Evolutionary conservation across 306 rosid genomes (phyloP), one percentile per base, ranked within the genome.

Genomic region (Leucaena leucocephala): DNA sequence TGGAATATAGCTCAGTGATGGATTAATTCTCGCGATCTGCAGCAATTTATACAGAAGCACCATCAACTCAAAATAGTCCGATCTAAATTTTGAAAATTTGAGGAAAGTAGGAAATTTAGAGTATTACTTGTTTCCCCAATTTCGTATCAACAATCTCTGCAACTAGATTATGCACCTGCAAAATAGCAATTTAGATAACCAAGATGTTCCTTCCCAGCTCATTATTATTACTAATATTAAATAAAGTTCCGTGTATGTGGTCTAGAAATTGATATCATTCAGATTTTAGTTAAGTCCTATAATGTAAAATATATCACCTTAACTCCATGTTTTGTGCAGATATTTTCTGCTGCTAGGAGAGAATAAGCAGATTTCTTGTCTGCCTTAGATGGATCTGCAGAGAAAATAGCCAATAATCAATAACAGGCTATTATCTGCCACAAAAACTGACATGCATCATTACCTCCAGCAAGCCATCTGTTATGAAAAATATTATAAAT

Each of bases 391-490:
- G 96, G 80, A 88, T 96, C 98, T 96, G 94, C 77, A 84, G 73
- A 77, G 73, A 84, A 69, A 79, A 63, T 59, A 74, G 79, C 85
- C 77, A 88, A 71, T 68, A 78, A 77, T 84, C 76, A 90, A 71
- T 70, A 35, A 22, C 76, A 74, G 42, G 83, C 71, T 33, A 79
- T 79, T 69, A 82, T 73, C 73, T 52, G 70, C 44, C 62, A 71
- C 75, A 81, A 79, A 74, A 16, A 2, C 7, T 36, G 57, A 57
- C 76, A 65, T 8, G 76, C 45, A 72, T 70, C 42, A 61, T 80
- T 82, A 95, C 99, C 99, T 87, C 96, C 91, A 67, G 84, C 90
- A 80, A 90, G 98, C 97, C 94, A 93, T n/a, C n/a, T n/a, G n/a
- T n/a, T n/a, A n/a, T n/a, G n/a, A n/a, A n/a, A n/a, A n/a, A n/a